phyloP scores from a whole-genome alignment of 352 stramenopile genomes.

The Pythium aquatile region DNA sequence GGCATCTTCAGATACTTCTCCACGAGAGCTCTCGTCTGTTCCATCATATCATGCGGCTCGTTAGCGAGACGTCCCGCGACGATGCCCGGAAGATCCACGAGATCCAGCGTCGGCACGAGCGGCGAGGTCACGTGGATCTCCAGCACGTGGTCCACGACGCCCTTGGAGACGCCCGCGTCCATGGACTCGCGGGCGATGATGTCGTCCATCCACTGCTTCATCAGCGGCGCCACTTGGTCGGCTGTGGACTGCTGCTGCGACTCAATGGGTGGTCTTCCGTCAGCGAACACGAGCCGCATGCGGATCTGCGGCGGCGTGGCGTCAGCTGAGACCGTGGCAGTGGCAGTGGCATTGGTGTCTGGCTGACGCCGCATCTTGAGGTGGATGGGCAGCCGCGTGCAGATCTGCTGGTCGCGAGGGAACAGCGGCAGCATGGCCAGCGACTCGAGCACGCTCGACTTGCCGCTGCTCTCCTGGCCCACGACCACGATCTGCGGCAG shows the following conservation, averaged over 20 bases:
- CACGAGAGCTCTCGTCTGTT: conserved; percentile 33
- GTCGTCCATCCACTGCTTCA: conserved; percentile 42
- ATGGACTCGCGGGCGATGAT: conserved; percentile 23
- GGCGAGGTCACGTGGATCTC: conserved; percentile 39
- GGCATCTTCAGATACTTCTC: conserved; percentile 35
- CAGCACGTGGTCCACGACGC: conserved; percentile 40
- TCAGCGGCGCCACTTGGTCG: conserved; percentile 21
- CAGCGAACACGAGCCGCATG: conserved; percentile 34
- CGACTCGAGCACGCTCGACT: conserved; percentile 46
- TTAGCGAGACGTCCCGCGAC: conserved; percentile 27
- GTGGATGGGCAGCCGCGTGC: conserved; percentile 43
- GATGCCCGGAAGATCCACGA: conserved; percentile 47
- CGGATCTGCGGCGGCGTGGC: conserved; percentile 21
- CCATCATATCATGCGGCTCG: conserved; percentile 46
- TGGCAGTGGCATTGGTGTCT: background rate
- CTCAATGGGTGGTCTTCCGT: conserved; percentile 27
- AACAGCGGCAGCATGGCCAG: conserved; percentile 48
- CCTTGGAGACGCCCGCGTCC: conserved; percentile 6
- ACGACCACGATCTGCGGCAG: conserved; percentile 47
- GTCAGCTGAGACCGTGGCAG: background rate
- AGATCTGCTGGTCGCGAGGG: conserved; percentile 35
- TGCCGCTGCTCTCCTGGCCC: conserved; percentile 47
- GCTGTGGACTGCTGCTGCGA: conserved; percentile 22
- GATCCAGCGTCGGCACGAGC: conserved; percentile 37
- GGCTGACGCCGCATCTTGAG: conserved; percentile 33